Conservation (phyloP, 208 protist genomes). For the Leishmania lainsoni region DNA sequence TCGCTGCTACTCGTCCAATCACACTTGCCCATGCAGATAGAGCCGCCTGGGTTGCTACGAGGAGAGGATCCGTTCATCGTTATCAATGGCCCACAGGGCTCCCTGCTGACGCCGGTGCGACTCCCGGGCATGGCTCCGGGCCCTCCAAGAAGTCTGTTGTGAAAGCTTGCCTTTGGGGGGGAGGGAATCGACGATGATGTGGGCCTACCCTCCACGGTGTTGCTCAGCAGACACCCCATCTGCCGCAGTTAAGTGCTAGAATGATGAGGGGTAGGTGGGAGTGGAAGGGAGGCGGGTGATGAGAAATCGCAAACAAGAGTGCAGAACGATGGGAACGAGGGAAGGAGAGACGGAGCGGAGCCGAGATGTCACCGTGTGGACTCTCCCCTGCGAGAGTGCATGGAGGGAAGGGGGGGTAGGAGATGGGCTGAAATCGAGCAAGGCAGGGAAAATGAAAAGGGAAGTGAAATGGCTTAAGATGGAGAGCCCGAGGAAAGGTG, state of each 20-base stretch:
- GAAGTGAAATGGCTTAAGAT: not conserved
- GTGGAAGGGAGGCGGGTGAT: not conserved
- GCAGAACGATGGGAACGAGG: not conserved
- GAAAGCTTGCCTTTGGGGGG: not conserved
- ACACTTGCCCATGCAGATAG: not conserved
- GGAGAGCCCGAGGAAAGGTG: not conserved
- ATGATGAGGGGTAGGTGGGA: not conserved
- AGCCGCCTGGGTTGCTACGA: not conserved
- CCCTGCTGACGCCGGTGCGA: not conserved
- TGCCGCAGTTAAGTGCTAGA: no score
- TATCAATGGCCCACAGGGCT: not conserved
- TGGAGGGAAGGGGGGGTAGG: not conserved
- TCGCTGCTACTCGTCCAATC: not conserved
- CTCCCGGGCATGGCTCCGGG: not conserved
- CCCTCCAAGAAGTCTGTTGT: not conserved
- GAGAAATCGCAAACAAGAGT: not conserved
- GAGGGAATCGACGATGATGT: not conserved
- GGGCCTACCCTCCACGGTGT: not conserved
- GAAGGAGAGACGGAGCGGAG: not conserved
- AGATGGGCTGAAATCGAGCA: not conserved
- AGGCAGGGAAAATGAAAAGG: not conserved
- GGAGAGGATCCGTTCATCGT: not conserved
- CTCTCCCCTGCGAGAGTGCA: not conserved
- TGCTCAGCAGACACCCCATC: slow-evolving; percentile 10
- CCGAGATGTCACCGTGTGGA: not conserved